Evolutionary conservation across 306 rosid genomes (phyloP).

Genomic region (Vicia sativa): DNA sequence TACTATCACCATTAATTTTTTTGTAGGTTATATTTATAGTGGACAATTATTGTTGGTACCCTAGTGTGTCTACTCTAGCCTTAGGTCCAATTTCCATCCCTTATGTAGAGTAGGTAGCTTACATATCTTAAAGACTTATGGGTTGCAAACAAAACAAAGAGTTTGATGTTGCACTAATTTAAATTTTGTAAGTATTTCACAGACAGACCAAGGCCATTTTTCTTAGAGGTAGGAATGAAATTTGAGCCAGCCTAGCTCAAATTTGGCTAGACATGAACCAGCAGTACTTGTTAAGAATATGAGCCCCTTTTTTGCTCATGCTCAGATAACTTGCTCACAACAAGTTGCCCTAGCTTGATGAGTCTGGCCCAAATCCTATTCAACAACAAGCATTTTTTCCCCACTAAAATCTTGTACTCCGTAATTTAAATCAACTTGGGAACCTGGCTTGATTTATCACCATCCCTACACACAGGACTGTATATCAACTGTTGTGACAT

Average conservation of each 20-base stretch:
- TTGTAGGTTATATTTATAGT: neutral
- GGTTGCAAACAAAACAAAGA: neutral
- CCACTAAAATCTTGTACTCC: neutral
- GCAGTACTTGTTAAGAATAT: neutral
- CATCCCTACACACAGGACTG: neutral
- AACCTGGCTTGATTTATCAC: neutral
- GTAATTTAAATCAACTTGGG: neutral
- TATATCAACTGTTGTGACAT: constrained; percentile 2
- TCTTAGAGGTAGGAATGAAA: neutral
- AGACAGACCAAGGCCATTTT: neutral
- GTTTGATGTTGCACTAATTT: neutral
- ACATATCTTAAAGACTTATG: neutral
- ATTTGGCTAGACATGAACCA: neutral
- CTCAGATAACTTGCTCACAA: neutral
- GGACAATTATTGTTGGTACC: neutral
- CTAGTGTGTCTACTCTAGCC: neutral
- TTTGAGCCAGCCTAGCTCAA: neutral
- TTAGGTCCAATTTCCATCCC: neutral
- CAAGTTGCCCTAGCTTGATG: neutral
- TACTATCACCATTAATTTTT: neutral
- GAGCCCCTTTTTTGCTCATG: neutral
- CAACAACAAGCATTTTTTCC: neutral
- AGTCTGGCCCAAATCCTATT: neutral
- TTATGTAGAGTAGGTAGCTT: neutral
- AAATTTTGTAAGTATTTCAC: neutral